A percentile compares a stretch with the other conserved stretches of the same genome.
Evolutionary conservation across 768 basidiomycete genomes (phyloP).

Genomic region (Suillus placidus): DNA sequence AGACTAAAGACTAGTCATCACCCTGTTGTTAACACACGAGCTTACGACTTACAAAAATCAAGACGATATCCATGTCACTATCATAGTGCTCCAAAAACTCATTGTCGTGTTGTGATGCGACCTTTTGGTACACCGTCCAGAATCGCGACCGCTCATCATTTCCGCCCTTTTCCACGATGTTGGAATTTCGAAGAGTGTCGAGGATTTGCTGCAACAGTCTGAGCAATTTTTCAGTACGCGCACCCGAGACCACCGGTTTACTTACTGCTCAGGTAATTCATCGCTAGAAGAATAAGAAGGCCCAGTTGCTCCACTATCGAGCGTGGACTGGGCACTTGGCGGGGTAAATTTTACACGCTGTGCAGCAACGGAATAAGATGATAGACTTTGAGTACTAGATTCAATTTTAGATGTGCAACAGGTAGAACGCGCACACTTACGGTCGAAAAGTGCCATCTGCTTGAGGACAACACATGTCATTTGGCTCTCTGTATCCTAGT

Average conservation of each 20-base stretch:
- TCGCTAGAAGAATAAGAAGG: neutral
- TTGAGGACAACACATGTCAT: neutral
- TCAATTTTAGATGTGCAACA: neutral
- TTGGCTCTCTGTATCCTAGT: neutral
- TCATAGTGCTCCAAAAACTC: constrained; percentile 6
- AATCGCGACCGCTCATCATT: constrained; percentile 5
- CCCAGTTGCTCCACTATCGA: neutral
- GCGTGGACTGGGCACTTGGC: neutral
- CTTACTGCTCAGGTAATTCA: neutral
- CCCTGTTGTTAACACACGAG: neutral
- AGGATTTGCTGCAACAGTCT: neutral
- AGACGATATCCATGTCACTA: constrained; percentile 11
- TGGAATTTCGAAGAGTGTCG: constrained; percentile 9
- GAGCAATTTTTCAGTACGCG: neutral
- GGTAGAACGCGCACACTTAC: neutral
- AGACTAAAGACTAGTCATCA: constrained; percentile 10
- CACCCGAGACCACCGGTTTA: neutral
- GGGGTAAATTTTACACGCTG: neutral
- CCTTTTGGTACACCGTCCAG: constrained; percentile 7
- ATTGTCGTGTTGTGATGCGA: constrained; percentile 8
- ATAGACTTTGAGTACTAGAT: neutral
- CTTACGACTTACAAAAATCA: constrained; percentile 4
- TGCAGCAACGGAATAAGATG: neutral
- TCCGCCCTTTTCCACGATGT: neutral
- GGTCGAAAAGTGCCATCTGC: neutral